These are phyloP conservation scores for Wallacemonas sp. DNA, from an alignment of 208 protist species.

Conservation along the genomic window DNA sequence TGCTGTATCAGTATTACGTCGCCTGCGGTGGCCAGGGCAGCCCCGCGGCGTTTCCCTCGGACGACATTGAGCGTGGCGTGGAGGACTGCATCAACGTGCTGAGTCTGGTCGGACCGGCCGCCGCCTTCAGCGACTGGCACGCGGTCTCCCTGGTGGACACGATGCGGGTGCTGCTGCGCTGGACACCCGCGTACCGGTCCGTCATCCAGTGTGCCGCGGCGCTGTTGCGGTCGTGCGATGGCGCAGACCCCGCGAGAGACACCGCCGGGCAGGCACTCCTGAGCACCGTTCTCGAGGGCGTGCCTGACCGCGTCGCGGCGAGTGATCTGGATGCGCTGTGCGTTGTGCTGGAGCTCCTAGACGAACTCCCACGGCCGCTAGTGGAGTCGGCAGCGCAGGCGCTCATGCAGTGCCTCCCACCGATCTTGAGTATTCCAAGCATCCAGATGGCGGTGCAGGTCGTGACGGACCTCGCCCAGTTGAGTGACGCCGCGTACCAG, in stretches of 20 bases:
- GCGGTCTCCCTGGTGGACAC: constrained; percentile 51
- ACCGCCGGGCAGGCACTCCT: neutral
- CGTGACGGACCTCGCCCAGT: constrained; percentile 35
- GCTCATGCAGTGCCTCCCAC: constrained; percentile 33
- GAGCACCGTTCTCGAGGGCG: constrained; percentile 5
- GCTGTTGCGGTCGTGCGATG: constrained; percentile 37
- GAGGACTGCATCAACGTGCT: constrained; percentile 42
- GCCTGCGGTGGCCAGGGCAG: constrained; percentile 40
- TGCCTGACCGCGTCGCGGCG: neutral
- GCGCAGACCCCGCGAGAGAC: constrained; percentile 2
- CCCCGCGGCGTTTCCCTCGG: constrained; percentile 22
- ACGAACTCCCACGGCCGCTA: constrained; percentile 36
- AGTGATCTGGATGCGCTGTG: constrained; percentile 21
- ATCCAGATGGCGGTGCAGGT: constrained; percentile 61
- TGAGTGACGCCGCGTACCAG: constrained; percentile 34
- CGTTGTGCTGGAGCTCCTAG: constrained; percentile 45
- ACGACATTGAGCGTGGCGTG: constrained; percentile 29
- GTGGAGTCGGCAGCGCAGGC: constrained; percentile 22
- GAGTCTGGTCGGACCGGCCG: constrained; percentile 29
- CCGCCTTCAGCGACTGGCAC: constrained; percentile 45
- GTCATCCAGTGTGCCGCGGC: constrained; percentile 33
- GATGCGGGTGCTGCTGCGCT: constrained; percentile 55
- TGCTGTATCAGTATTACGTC: constrained; percentile 62
- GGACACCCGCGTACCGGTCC: constrained; percentile 46
- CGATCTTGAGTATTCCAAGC: constrained; percentile 60